phyloP scores from a whole-genome alignment of 164 flowering plant genomes.

The Platanus orientalis region DNA sequence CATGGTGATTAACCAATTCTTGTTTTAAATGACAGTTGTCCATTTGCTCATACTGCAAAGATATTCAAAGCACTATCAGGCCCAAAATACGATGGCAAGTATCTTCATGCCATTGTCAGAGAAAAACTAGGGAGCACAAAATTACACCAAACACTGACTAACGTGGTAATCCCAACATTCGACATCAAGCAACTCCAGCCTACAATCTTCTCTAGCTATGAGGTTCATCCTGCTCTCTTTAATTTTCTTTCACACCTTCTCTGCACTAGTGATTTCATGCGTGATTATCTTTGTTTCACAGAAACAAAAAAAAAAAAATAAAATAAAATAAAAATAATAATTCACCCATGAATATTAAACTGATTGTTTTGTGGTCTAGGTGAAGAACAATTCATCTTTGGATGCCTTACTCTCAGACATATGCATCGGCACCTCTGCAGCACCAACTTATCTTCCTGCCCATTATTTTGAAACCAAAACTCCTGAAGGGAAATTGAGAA shows the following conservation, averaged over 20 bases:
- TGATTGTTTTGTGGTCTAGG: conserved; percentile 14
- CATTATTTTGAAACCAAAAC: conserved; percentile 15
- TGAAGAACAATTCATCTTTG: conserved; percentile 18
- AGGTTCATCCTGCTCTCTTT: conserved; percentile 8
- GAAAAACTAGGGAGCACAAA: conserved; percentile 8
- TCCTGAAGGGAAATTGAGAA: background rate
- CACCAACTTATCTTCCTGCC: conserved; percentile 32
- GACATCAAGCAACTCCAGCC: conserved; percentile 28
- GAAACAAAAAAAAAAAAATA: too few species aligned
- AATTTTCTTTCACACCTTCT: background rate
- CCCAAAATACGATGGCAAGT: conserved; percentile 22
- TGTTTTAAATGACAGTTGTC: conserved; percentile 3
- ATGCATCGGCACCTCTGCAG: conserved; percentile 30
- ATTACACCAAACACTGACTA: conserved; percentile 19
- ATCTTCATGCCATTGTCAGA: conserved; percentile 9
- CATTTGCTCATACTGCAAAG: background rate
- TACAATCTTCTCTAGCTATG: conserved; percentile 19
- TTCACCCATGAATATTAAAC: too few species aligned
- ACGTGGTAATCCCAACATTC: conserved; percentile 24
- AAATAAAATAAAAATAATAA: too few species aligned
- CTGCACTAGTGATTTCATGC: background rate
- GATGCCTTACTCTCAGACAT: conserved; percentile 29
- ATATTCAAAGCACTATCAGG: conserved; percentile 4
- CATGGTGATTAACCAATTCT: too few species aligned
- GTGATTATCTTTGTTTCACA: background rate